Evolutionary conservation across 306 rosid genomes (phyloP).

Genomic region (Gillenia trifoliata): DNA sequence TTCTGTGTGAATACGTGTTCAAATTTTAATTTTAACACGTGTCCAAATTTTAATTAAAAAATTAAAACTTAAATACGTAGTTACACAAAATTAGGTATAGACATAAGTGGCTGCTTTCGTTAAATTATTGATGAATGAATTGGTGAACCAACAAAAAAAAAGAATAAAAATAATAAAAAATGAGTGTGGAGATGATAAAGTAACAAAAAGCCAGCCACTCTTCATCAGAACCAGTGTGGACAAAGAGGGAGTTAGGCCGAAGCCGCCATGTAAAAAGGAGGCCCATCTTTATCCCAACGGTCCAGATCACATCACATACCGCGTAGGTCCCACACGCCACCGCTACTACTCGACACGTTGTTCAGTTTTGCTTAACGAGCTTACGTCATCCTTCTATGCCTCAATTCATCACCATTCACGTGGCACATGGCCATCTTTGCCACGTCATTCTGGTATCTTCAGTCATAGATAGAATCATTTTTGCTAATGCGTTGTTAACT

Average conservation of each 20-base stretch:
- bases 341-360: background rate
- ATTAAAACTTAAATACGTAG: too few relatives aligned
- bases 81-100: too few relatives aligned
- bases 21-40: too few relatives aligned
- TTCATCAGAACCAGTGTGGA: background rate
- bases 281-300: background rate
- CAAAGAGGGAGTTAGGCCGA: background rate
- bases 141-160: too few relatives aligned
- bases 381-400: background rate
- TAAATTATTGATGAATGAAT: too few relatives aligned
- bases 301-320: background rate
- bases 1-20: too few relatives aligned
- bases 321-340: background rate
- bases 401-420: background rate
- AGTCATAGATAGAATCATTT: background rate
- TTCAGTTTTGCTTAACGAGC: background rate
- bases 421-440: background rate
- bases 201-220: too few relatives aligned
- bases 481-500: too few relatives aligned
- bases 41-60: too few relatives aligned
- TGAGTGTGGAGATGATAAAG: too few relatives aligned
- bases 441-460: slow-evolving; percentile 4
- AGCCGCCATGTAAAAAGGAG: background rate
- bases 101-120: too few relatives aligned
- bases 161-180: too few relatives aligned